phyloP scores from a whole-genome alignment of 495 filamentous ascomycete genomes.

The Cladorrhinum samala region DNA sequence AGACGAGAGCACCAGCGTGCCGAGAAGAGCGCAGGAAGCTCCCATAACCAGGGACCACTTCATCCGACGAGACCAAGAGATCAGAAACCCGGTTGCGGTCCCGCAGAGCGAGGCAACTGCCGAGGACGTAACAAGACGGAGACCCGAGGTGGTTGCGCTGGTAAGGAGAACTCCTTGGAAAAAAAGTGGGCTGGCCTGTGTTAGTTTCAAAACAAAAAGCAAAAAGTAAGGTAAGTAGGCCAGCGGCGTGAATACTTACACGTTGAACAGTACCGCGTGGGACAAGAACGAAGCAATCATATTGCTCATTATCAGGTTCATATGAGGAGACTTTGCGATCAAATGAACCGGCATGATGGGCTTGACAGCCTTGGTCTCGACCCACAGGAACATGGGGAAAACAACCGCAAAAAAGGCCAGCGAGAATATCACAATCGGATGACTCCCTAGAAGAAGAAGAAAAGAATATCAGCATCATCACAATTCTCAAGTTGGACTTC shows the following conservation, averaged over 20 bases:
- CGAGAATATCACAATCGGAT: conserved; percentile 61
- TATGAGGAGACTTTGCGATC: conserved; percentile 52
- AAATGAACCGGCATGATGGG: conserved; percentile 69
- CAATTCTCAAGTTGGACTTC: background rate
- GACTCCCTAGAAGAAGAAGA: conserved; percentile 42
- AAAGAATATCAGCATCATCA: background rate
- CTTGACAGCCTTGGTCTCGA: conserved; percentile 53
- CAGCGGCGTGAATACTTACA: conserved; percentile 37
- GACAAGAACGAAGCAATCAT: conserved; percentile 57
- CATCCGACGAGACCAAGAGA: conserved; percentile 58
- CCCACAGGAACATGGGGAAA: conserved; percentile 54
- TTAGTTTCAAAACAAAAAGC: background rate
- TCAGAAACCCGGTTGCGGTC: conserved; percentile 62
- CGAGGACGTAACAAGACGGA: conserved; percentile 59
- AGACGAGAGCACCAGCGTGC: conserved; percentile 43
- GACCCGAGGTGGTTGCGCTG: conserved; percentile 62
- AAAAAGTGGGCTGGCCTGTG: conserved; percentile 53
- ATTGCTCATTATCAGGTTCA: conserved; percentile 64
- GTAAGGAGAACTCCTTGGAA: conserved; percentile 76
- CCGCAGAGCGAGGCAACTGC: conserved; percentile 53
- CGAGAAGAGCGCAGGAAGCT: conserved; percentile 48
- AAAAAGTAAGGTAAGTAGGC: background rate
- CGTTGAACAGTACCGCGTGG: conserved; percentile 71
- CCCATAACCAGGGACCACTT: conserved; percentile 59
- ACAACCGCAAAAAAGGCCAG: conserved; percentile 51